A percentile compares a stretch with the other conserved stretches of the same genome.
phyloP scores from a whole-genome alignment of 2,329 filamentous ascomycete species.

The Botrytis squamosa region DNA sequence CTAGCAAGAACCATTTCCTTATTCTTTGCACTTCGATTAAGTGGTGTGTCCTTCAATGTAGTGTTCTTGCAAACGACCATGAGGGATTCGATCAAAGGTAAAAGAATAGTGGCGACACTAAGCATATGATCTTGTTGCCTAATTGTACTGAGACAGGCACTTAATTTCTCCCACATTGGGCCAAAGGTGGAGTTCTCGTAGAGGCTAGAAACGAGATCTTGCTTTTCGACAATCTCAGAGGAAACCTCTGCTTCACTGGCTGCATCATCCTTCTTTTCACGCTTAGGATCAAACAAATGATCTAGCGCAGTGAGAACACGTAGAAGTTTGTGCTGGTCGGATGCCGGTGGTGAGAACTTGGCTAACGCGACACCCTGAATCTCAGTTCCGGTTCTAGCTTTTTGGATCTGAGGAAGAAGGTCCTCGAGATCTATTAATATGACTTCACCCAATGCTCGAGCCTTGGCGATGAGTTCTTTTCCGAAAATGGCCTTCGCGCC shows the following conservation, averaged over 20 bases:
- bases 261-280: constrained; percentile 51
- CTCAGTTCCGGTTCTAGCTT: constrained; percentile 85
- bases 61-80: constrained; percentile 99
- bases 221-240: constrained; percentile 62
- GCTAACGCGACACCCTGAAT: constrained; percentile 91
- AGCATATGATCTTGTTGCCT: constrained; percentile 92
- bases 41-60: constrained; percentile 48
- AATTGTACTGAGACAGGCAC: constrained; percentile 83
- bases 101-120: constrained; percentile 91
- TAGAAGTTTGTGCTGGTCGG: constrained; percentile 93
- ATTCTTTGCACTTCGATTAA: constrained; percentile 41
- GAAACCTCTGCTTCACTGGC: constrained; percentile 49
- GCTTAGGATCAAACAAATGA: constrained; percentile 87
- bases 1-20: constrained; percentile 74
- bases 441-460: constrained; percentile 77
- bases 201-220: constrained; percentile 80
- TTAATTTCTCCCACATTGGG: constrained; percentile 87
- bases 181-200: constrained; percentile 92
- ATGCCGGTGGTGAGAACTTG: constrained; percentile 94
- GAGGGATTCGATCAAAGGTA: constrained; percentile 90
- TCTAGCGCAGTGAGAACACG: constrained; percentile 91
- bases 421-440: constrained; percentile 84
- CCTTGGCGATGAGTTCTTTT: constrained; percentile 86
- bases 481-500: constrained; percentile 88
- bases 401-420: constrained; percentile 80